phyloP scores from a whole-genome alignment of 2,329 filamentous ascomycete genomes.

The Calonectria leucothoes region DNA sequence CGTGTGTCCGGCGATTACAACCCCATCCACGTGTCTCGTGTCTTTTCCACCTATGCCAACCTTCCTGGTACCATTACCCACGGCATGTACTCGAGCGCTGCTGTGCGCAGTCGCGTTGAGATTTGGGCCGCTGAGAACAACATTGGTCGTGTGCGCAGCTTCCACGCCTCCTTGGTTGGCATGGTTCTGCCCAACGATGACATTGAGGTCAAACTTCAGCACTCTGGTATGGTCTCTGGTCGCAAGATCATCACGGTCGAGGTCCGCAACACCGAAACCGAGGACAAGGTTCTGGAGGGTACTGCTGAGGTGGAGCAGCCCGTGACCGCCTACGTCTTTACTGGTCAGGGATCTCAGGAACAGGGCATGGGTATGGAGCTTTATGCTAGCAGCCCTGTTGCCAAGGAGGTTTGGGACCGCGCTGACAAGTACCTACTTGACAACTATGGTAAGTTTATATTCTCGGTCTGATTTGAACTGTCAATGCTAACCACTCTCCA shows the following conservation, averaged over 20 bases:
- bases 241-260: constrained; percentile 99
- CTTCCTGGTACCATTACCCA: constrained; percentile 98
- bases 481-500: constrained; percentile 47
- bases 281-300: constrained; percentile 94
- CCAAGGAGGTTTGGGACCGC: constrained; percentile 97
- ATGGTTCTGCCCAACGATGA: constrained; percentile 99
- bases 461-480: too few species aligned
- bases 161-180: constrained; percentile 95
- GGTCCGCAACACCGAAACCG: constrained; percentile 92
- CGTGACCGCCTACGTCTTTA: constrained; percentile 96
- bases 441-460: constrained; percentile 82
- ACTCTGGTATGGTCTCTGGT: constrained; percentile 96
- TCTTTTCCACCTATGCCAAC: constrained; percentile 96
- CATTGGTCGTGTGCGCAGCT: constrained; percentile 94
- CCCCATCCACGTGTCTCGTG: constrained; percentile 96
- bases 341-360: constrained; percentile 97
- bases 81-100: constrained; percentile 99
- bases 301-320: constrained; percentile 99
- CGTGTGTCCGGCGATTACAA: constrained; percentile 99
- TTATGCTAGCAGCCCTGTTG: constrained; percentile 92
- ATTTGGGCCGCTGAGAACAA: constrained; percentile 99
- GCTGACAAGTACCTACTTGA: constrained; percentile 98
- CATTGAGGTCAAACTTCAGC: constrained; percentile 93
- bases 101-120: constrained; percentile 94
- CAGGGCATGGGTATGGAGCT: constrained; percentile 99